These are phyloP conservation scores for Rosa multiflora DNA, from an alignment of 306 rosid genomes.

Conservation along the genomic window DNA sequence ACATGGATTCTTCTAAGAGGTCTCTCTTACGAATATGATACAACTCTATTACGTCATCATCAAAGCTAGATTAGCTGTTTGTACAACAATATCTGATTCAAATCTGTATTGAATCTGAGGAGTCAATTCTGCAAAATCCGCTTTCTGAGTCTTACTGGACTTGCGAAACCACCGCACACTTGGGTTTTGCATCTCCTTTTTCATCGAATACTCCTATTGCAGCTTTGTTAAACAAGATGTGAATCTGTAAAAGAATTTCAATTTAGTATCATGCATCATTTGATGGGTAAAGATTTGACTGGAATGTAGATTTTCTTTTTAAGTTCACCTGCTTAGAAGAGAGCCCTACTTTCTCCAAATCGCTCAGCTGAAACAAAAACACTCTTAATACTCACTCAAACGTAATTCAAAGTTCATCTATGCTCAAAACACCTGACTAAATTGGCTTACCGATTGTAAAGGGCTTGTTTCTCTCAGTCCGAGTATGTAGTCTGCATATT, in stretches of 20 bases:
- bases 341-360: constrained; percentile 92
- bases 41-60: not conserved
- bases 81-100: not conserved
- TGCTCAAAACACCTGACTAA: not conserved
- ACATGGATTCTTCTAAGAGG: not conserved
- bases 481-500: constrained; percentile 79
- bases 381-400: not conserved
- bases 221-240: constrained; percentile 66
- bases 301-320: not conserved
- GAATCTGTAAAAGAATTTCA: constrained; percentile 37
- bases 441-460: constrained; percentile 64
- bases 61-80: not conserved
- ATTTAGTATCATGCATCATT: constrained; percentile 1
- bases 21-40: not conserved
- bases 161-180: constrained; percentile 16
- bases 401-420: not conserved
- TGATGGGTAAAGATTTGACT: not conserved
- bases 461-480: constrained; percentile 84
- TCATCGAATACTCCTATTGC: constrained; percentile 59
- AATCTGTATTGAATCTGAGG: not conserved
- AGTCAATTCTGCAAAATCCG: not conserved
- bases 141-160: not conserved
- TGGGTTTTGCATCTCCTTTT: constrained; percentile 35
- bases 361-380: constrained; percentile 56
- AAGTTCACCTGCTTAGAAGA: constrained; percentile 78